Evolutionary conservation across 2,329 filamentous ascomycete species (phyloP), one percentile per base, ranked within the genome.

Genomic region (Tympanopsis confertula): DNA sequence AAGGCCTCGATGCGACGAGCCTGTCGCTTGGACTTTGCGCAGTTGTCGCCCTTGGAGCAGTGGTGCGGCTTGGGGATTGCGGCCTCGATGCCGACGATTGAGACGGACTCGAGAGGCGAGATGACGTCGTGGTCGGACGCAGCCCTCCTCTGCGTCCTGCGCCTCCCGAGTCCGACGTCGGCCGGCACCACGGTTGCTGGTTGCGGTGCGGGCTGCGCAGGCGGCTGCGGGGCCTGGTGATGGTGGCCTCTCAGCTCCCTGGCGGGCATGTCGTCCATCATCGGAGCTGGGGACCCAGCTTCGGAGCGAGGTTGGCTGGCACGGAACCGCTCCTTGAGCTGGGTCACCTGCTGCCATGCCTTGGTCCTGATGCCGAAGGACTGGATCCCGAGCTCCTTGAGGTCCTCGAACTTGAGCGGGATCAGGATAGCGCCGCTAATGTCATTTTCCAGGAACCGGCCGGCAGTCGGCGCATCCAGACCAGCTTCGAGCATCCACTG

Each of bases 31-130:
- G 74, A 94, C 56, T 87, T 93, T 36, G 75, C 68, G 58, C 88
- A 94, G 47, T 82, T 78, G 57, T 91, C 84, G 35, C 88, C 88
- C 57, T 93, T 94, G 35, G 77, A 76, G 61, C 88, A 95, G 40
- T 72, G 71, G 59, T 94, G 88, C 13, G 81, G 75, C 60, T 86
- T 88, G 4, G 87, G 87, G 39, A 94, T 71, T 38, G 91, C 65
- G 57, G 94, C 86, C 60, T 94, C 87, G 44, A 94, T 94, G 19
- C 83, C 87, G 22, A 94, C 86, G 47, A 94, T 94, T 1, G 86
- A 94, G 3, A 91, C 80, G 1, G 86, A 89, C 55, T 94, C 85
- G 41, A 79, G 72, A 2, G 86, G 86, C 1, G 80, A 80, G 53
- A 91, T 81, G 35, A 74, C 61, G 48, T 88, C 82, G 44, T 78